Conservation (phyloP, 2,329 filamentous ascomycete genomes). For the Ceratocystiopsis minuta region DNA sequence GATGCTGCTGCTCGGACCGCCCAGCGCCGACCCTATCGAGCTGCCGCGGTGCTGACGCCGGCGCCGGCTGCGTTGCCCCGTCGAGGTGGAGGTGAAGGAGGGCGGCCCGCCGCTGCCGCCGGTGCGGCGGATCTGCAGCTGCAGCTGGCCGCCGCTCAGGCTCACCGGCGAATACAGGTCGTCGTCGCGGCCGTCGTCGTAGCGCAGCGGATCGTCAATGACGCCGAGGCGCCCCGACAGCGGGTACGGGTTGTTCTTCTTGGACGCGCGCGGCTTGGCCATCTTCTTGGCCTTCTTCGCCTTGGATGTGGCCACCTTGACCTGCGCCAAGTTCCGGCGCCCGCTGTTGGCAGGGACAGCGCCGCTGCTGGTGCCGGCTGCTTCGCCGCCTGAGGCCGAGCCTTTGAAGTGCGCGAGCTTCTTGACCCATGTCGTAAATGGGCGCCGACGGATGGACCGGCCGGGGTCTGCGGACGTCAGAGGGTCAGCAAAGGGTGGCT, state of each 20-base stretch:
- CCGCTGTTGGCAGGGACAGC: too few relatives aligned
- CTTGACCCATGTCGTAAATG: constrained; percentile 88
- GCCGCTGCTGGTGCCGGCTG: too few relatives aligned
- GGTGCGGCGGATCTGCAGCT: background rate
- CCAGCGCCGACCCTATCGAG: constrained; percentile 38
- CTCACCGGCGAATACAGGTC: too few relatives aligned
- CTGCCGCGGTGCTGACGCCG: constrained; percentile 18
- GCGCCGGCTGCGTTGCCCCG: constrained; percentile 24
- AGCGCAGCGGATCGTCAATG: constrained; percentile 4
- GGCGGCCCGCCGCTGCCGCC: constrained; percentile 26
- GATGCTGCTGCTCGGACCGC: background rate
- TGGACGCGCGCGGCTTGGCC: constrained; percentile 40
- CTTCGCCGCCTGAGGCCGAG: background rate
- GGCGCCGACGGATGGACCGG: constrained; percentile 50
- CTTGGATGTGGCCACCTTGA: constrained; percentile 17
- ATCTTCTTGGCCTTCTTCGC: constrained; percentile 23
- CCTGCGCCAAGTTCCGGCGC: background rate
- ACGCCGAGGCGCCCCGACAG: constrained; percentile 45
- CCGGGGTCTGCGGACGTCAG: constrained; percentile 34
- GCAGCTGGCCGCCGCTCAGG: constrained; percentile 1
- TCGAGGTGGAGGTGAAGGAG: constrained; percentile 38
- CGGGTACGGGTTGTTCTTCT: constrained; percentile 83
- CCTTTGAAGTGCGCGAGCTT: constrained; percentile 72
- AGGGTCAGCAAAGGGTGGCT: constrained; percentile 2
- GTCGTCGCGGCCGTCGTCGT: background rate